These are phyloP conservation scores for Delphinella strobiligena DNA, from an alignment of 2,329 filamentous ascomycete species.

Conservation along the genomic window DNA sequence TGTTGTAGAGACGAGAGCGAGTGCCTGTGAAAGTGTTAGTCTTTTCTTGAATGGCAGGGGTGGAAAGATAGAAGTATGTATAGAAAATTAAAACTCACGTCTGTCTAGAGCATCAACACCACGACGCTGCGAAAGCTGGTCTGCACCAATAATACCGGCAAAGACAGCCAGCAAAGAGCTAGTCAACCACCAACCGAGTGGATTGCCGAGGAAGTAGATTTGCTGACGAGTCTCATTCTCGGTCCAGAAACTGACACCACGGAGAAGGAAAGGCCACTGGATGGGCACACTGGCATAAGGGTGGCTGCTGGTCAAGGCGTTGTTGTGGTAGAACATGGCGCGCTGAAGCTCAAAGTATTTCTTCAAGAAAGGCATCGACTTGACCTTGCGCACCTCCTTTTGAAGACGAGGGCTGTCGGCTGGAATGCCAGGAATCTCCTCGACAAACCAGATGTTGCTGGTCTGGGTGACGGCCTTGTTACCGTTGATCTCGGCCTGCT, in stretches of 20 bases:
- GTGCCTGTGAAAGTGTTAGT: constrained; percentile 49
- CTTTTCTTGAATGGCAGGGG: neutral
- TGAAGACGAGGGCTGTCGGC: constrained; percentile 59
- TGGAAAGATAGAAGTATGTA: constrained; percentile 3
- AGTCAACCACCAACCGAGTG: constrained; percentile 92
- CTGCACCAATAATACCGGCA: constrained; percentile 78
- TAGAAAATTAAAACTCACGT: constrained; percentile 51
- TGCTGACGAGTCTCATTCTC: constrained; percentile 89
- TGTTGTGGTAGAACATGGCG: constrained; percentile 99
- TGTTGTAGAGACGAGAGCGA: constrained; percentile 91
- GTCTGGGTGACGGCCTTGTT: constrained; percentile 88
- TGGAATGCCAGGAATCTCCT: constrained; percentile 74
- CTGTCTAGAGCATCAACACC: constrained; percentile 87
- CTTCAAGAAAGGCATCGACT: constrained; percentile 72
- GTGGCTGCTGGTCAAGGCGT: constrained; percentile 90
- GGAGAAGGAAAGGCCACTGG: constrained; percentile 94
- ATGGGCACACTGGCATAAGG: constrained; percentile 91
- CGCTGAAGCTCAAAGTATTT: constrained; percentile 97
- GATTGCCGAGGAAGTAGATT: constrained; percentile 98
- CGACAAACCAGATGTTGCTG: constrained; percentile 90
- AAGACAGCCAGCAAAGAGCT: constrained; percentile 89
- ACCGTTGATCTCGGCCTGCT: constrained; percentile 97
- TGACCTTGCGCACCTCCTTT: constrained; percentile 68
- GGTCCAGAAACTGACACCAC: constrained; percentile 98
- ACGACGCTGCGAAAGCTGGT: constrained; percentile 85